Evolutionary conservation across 2,329 filamentous ascomycete genomes (phyloP).

Genomic region (Leptographium wingfieldii): DNA sequence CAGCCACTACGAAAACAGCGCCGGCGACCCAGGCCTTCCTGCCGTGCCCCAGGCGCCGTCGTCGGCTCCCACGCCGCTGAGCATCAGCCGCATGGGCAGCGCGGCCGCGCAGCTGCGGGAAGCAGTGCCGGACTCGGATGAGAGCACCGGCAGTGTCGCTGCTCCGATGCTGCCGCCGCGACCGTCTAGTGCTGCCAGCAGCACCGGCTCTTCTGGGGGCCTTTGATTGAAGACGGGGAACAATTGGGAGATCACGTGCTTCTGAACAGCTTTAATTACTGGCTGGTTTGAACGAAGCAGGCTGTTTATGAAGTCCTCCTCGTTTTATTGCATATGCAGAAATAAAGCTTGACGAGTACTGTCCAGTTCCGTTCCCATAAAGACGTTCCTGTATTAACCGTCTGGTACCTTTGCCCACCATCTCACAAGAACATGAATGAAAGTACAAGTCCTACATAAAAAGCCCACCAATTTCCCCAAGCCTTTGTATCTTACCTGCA

Average conservation of each 20-base stretch:
- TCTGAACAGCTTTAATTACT: neutral
- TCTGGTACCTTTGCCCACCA: too few species aligned
- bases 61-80: conserved; percentile 9
- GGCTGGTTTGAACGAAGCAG: too few species aligned
- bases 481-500: too few species aligned
- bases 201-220: conserved; percentile 22
- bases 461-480: too few species aligned
- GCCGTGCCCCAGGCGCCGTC: conserved; percentile 12
- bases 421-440: too few species aligned
- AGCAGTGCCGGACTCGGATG: neutral
- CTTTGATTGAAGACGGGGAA: neutral
- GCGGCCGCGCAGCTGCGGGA: conserved; percentile 15
- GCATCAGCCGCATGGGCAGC: conserved; percentile 23
- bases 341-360: too few species aligned
- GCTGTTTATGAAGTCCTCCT: too few species aligned
- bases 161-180: conserved; percentile 21
- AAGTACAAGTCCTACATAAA: too few species aligned
- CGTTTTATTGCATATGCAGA: too few species aligned
- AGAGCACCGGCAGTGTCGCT: neutral
- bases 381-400: too few species aligned
- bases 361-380: too few species aligned
- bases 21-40: conserved; percentile 1
- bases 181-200: conserved; percentile 25
- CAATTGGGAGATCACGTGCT: neutral
- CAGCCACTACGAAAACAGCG: neutral